Evolutionary conservation across 2,329 filamentous ascomycete genomes (phyloP), one percentile per base, ranked within the genome.

Genomic region (Penicillium sp.): DNA sequence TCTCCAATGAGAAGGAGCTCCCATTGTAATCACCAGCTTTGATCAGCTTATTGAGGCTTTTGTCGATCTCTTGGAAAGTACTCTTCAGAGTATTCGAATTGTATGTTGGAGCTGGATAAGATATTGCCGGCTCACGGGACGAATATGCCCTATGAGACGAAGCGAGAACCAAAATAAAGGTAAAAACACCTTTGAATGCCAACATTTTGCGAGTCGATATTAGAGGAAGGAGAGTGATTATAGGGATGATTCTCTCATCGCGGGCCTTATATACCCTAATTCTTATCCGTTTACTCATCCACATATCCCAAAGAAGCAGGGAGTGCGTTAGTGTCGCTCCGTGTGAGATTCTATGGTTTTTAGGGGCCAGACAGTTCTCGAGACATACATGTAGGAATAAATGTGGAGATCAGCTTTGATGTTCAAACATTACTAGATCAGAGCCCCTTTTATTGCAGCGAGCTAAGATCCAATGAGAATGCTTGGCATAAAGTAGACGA

Each of bases 1-100:
- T 42, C 20, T 53, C 51, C 43, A 53, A 31, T 14, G 51, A 53
- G 35, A 53, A 53, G 15, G 44, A 53, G 6, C 41, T 53, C 4
- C 31, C 31, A 11, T 29, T 14, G 6, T 47, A 42, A 6, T 22
- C n/a, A 11, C 43, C 51, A 14, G 43, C 43, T 6, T 48, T 22
- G 26, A 47, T 41, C n/a, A 42, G 29, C 11, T 2, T 23, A 11
- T 53, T 22, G 33, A 53, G 35, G 20, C 31, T 47, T 3, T 31
- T 33, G 9, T 37, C 23, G 2, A 53, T 53, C 6, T 23, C 33
- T 23, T 33, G 5, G 8, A 48, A 40, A 15, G 51, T 42, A 6
- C 27, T 20, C 14, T 23, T 9, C 44, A 48, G 29, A 20, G 43
- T 33, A 31, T 23, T 14, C 7, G 4, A 6, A 14, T 23, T 26